Conservation (phyloP, 1,284 basidiomycete species). For the Cutaneotrichosporon cavernicola region DNA sequence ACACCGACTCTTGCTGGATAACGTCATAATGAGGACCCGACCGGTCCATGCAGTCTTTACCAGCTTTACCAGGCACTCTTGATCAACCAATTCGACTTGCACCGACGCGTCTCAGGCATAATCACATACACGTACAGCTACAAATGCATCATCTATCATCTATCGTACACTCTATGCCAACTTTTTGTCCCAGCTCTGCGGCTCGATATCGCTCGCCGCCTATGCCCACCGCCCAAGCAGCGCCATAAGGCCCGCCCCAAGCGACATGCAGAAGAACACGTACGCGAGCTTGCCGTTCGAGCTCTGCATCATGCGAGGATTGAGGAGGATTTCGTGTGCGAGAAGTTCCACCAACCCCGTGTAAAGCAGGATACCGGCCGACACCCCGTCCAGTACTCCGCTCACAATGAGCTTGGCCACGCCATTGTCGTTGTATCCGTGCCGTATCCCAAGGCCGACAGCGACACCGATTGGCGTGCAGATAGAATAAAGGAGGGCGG, state of each 20-base stretch:
- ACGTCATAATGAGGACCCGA: too few relatives aligned
- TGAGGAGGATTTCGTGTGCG: slow-evolving; percentile 90
- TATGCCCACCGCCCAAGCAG: slow-evolving; percentile 81
- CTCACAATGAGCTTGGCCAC: slow-evolving; percentile 73
- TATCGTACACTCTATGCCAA: not conserved
- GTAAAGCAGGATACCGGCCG: slow-evolving; percentile 85
- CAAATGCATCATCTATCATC: not conserved
- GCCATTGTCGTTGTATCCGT: slow-evolving; percentile 75
- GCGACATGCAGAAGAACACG: slow-evolving; percentile 68
- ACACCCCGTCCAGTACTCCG: slow-evolving; percentile 80
- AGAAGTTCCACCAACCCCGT: slow-evolving; percentile 86
- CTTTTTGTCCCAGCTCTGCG: too few relatives aligned
- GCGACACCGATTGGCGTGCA: slow-evolving; percentile 69
- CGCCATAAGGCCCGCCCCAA: slow-evolving; percentile 78
- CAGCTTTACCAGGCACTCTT: too few relatives aligned
- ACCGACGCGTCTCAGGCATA: too few relatives aligned
- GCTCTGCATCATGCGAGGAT: slow-evolving; percentile 71
- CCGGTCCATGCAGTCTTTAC: too few relatives aligned
- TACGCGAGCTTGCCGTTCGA: slow-evolving; percentile 66
- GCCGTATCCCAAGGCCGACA: slow-evolving; percentile 75
- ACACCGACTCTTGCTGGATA: too few relatives aligned
- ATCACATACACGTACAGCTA: too few relatives aligned
- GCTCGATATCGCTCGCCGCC: not conserved
- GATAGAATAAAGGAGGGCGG: slow-evolving; percentile 68
- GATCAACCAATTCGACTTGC: too few relatives aligned